Conservation (phyloP, 805 yeast genomes). For the Wickerhamiella allomyrinae region DNA sequence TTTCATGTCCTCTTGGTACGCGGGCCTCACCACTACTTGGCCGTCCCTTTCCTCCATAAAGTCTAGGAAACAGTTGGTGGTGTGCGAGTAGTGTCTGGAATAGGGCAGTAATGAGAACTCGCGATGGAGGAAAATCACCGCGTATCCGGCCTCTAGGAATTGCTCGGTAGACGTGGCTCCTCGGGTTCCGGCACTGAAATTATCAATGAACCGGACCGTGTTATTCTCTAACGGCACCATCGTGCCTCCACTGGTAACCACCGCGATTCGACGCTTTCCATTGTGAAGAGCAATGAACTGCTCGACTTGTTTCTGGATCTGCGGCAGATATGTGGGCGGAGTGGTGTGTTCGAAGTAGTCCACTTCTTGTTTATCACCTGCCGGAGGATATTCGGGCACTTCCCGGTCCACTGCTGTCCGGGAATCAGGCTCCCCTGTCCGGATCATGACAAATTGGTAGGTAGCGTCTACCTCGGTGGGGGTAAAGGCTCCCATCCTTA, state of each 20-base stretch:
- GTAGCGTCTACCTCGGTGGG: no score
- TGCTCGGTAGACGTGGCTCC: constrained; percentile 95
- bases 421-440: constrained; percentile 59
- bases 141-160: constrained; percentile 71
- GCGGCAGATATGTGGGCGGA: constrained; percentile 60
- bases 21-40: constrained; percentile 44
- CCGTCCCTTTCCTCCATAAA: constrained; percentile 42
- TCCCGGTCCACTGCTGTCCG: constrained; percentile 66
- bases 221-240: constrained; percentile 95
- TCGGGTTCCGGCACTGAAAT: constrained; percentile 94
- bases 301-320: constrained; percentile 40
- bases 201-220: constrained; percentile 92
- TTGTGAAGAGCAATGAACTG: constrained; percentile 49
- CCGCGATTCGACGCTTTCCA: constrained; percentile 38
- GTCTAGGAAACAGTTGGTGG: constrained; percentile 74
- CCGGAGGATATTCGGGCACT: constrained; percentile 66
- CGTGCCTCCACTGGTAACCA: constrained; percentile 94
- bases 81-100: constrained; percentile 73
- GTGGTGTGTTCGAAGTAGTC: constrained; percentile 56
- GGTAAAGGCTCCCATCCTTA: no score
- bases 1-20: constrained; percentile 48
- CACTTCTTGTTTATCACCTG: constrained; percentile 55
- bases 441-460: constrained; percentile 18
- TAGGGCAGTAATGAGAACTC: constrained; percentile 87
- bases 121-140: constrained; percentile 83